Percentiles rank a stretch among this genome's conserved stretches.
phyloP scores from a whole-genome alignment of 2,329 filamentous ascomycete genomes.

The Ophiosphaerella herpotricha region DNA sequence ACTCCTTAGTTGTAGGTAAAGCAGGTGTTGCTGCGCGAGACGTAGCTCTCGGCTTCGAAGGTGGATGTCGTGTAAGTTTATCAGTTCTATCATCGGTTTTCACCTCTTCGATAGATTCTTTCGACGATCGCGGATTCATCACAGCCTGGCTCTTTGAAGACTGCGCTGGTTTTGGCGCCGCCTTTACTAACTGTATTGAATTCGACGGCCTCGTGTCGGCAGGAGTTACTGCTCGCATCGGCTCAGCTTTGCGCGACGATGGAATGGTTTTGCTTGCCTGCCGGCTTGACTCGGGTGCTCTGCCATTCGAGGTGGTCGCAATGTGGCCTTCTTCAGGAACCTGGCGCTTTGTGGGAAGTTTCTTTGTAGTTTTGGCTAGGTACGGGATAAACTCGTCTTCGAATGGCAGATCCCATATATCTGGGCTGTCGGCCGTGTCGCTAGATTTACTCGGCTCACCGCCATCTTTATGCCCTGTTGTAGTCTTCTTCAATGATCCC shows the following conservation, averaged over 20 bases:
- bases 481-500: conserved; percentile 13
- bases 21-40: conserved; percentile 22
- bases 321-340: conserved; percentile 13
- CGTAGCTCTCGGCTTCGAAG: conserved; percentile 13
- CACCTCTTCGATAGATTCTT: conserved; percentile 4
- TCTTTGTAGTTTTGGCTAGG: conserved; percentile 17
- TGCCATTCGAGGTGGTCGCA: conserved; percentile 12
- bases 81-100: conserved; percentile 2
- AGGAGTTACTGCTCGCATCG: conserved; percentile 3
- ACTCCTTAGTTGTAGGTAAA: conserved; percentile 1
- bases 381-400: conserved; percentile 32
- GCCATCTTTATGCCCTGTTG: conserved; percentile 5
- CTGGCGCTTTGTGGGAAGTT: conserved; percentile 14
- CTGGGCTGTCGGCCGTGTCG: conserved; percentile 12
- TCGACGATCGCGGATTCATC: too few relatives aligned
- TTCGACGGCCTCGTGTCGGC: conserved; percentile 13
- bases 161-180: conserved; percentile 6
- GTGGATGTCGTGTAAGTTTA: conserved; percentile 5
- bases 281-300: not conserved
- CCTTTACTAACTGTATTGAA: conserved; percentile 5
- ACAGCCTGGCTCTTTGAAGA: not conserved
- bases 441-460: conserved; percentile 5
- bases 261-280: conserved; percentile 7
- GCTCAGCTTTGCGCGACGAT: conserved; percentile 15
- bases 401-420: conserved; percentile 52